Conservation (phyloP, 306 rosid genomes). For the Lithocarpus polystachyus region DNA sequence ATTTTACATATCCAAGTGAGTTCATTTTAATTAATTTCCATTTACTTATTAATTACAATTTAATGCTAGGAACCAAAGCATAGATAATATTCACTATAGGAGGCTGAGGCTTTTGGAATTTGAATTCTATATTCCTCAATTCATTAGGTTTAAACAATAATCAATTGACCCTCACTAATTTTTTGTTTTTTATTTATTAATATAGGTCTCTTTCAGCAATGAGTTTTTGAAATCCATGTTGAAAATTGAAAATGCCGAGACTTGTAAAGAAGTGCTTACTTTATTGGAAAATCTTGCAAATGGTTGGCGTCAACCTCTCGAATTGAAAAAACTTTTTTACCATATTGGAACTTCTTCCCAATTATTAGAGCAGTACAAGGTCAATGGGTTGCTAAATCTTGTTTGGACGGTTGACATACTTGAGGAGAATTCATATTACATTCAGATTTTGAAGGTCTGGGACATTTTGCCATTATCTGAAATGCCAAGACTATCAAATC, state of each 20-base stretch:
- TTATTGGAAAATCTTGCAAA: no score
- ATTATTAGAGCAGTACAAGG: constrained; percentile 25
- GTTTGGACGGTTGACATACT: constrained; percentile 33
- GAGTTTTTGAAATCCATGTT: not conserved
- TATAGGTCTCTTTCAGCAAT: no score
- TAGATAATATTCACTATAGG: no score
- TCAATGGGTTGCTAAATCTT: constrained; percentile 7
- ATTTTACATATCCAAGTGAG: no score
- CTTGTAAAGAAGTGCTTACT: not conserved
- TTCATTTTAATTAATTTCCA: no score
- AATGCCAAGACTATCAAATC: no score
- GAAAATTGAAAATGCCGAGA: not conserved
- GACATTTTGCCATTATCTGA: no score
- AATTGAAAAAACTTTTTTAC: not conserved
- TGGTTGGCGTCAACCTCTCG: not conserved
- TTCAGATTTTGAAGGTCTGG: no score
- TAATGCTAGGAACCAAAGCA: no score
- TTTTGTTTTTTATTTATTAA: not conserved
- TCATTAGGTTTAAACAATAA: not conserved
- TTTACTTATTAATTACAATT: no score
- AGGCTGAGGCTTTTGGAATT: no score
- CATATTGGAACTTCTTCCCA: constrained; percentile 12
- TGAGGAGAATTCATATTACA: not conserved
- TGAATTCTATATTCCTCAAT: no score
- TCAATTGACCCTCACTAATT: not conserved